Conservation (phyloP, 768 basidiomycete genomes). For the Clavaria fumosa region DNA sequence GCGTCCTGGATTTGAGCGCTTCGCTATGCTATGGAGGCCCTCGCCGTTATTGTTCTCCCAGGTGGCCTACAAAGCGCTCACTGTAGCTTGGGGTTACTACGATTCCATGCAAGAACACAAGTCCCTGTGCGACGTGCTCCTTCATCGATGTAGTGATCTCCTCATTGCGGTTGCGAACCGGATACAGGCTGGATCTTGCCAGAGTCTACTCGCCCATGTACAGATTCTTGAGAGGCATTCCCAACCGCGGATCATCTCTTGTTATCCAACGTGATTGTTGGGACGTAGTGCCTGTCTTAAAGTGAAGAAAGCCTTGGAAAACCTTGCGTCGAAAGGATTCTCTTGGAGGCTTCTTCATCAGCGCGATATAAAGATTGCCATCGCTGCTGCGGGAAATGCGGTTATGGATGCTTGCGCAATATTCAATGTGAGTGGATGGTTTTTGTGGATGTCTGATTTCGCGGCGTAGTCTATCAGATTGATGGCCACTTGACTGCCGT, state of each 20-base stretch:
- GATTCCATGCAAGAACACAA: conserved; percentile 3
- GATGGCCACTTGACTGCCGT: no score
- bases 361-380: no score
- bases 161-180: conserved; percentile 1
- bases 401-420: no score
- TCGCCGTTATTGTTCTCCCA: neutral
- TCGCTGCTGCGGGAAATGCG: no score
- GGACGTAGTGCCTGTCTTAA: conserved; percentile 9
- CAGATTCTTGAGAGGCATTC: neutral
- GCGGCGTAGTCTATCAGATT: no score
- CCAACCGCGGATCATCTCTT: neutral
- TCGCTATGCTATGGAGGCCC: no score
- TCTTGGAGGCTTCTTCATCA: no score
- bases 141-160: neutral
- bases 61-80: conserved; percentile 3
- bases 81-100: conserved; percentile 1
- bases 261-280: neutral
- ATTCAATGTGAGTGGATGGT: no score
- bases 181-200: neutral
- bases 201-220: neutral
- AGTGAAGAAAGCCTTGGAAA: conserved; percentile 7
- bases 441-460: no score
- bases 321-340: no score
- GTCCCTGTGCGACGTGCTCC: neutral
- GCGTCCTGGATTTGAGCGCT: no score